A percentile compares a stretch with the other conserved stretches of the same genome.
Evolutionary conservation across 805 yeast species (phyloP).

Genomic region (Maudiozyma turicensis): DNA sequence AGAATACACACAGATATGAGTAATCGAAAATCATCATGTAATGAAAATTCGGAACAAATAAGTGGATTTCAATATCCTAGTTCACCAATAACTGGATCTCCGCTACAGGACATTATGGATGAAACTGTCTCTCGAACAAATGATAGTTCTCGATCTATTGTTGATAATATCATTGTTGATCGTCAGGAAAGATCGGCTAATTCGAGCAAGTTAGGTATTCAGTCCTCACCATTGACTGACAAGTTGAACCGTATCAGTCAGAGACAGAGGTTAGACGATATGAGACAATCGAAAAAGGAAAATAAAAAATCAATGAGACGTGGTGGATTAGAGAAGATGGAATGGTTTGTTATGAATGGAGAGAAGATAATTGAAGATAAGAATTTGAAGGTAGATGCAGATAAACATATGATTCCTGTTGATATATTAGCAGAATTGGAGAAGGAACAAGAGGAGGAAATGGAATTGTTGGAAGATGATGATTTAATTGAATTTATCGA

Average conservation of each 20-base stretch:
- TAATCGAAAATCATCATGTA: no score
- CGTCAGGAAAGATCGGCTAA: neutral
- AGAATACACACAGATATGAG: no score
- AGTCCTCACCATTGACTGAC: slow-evolving; percentile 1
- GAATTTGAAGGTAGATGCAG: slow-evolving; percentile 12
- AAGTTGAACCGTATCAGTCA: neutral
- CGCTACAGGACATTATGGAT: neutral
- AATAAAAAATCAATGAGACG: slow-evolving; percentile 6
- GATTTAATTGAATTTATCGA: slow-evolving; percentile 18
- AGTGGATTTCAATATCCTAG: neutral
- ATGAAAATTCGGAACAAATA: no score
- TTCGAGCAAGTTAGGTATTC: neutral
- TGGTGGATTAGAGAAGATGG: slow-evolving; percentile 24
- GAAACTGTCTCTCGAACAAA: neutral
- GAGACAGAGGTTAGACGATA: neutral
- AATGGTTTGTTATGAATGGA: slow-evolving; percentile 19
- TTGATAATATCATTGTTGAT: neutral
- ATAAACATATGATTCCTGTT: slow-evolving; percentile 12
- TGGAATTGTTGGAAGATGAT: slow-evolving; percentile 20
- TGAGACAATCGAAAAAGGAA: neutral
- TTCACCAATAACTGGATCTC: neutral
- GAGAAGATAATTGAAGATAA: slow-evolving; percentile 13
- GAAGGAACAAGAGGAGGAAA: slow-evolving; percentile 10
- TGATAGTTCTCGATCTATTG: neutral
- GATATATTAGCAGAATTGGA: slow-evolving; percentile 14